Conservation (phyloP, 1,139 yeast genomes). For the Candida glucosophila region DNA sequence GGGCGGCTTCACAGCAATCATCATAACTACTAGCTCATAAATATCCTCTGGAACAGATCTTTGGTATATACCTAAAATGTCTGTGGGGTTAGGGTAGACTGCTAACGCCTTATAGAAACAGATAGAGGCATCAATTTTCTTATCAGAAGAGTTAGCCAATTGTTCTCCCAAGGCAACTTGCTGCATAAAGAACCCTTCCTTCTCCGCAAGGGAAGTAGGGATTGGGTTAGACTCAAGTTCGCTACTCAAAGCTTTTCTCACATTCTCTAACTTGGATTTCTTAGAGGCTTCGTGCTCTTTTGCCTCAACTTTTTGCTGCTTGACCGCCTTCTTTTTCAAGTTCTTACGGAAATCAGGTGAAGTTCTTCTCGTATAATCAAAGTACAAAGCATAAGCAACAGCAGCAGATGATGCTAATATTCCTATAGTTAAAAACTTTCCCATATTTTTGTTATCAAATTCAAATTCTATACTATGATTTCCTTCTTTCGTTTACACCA, state of each 20-base stretch:
- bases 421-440: constrained; percentile 38
- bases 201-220: constrained; percentile 63
- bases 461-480: too few species aligned
- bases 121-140: constrained; percentile 72
- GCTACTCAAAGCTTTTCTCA: constrained; percentile 52
- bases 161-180: constrained; percentile 84
- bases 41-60: constrained; percentile 76
- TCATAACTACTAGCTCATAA: constrained; percentile 73
- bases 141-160: constrained; percentile 47
- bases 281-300: constrained; percentile 51
- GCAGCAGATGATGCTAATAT: constrained; percentile 47
- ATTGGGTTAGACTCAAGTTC: constrained; percentile 66
- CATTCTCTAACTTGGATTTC: constrained; percentile 49
- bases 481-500: not conserved
- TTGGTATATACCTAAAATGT: constrained; percentile 80
- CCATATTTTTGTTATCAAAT: constrained; percentile 14
- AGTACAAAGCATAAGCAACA: constrained; percentile 76
- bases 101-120: constrained; percentile 92
- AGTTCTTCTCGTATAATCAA: constrained; percentile 86
- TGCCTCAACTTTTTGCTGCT: constrained; percentile 50
- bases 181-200: constrained; percentile 69
- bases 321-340: constrained; percentile 54
- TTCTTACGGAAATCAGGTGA: constrained; percentile 72
- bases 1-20: constrained; percentile 89
- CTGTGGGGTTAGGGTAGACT: constrained; percentile 92